phyloP scores from a whole-genome alignment of 1,139 yeast species.

The Suhomyces anneliseae region DNA sequence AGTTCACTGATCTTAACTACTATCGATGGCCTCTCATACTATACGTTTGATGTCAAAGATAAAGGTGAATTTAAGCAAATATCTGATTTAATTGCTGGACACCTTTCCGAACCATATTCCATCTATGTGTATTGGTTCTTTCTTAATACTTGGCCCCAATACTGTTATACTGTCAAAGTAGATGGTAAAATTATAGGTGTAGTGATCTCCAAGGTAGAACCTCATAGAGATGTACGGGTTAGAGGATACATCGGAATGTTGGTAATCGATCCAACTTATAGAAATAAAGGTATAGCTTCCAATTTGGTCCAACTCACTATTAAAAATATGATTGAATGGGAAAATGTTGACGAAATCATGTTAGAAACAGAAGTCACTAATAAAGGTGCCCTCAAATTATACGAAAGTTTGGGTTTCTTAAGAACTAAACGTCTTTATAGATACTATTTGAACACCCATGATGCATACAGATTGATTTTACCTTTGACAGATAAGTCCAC shows the following conservation, averaged over 20 bases:
- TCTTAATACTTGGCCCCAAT: slow-evolving; percentile 48
- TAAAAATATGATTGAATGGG: slow-evolving; percentile 58
- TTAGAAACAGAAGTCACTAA: slow-evolving; percentile 90
- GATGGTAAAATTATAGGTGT: slow-evolving; percentile 56
- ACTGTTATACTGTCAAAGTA: slow-evolving; percentile 39
- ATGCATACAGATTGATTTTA: slow-evolving; percentile 70
- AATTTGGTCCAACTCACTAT: slow-evolving; percentile 63
- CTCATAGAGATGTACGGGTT: slow-evolving; percentile 66
- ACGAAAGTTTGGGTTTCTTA: slow-evolving; percentile 85
- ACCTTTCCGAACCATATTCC: slow-evolving; percentile 49
- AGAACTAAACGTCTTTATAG: slow-evolving; percentile 78
- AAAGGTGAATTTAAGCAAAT: slow-evolving; percentile 34
- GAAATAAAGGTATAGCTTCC: slow-evolving; percentile 84
- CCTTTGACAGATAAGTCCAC: slow-evolving; percentile 34
- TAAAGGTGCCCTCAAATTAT: slow-evolving; percentile 69
- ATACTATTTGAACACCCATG: slow-evolving; percentile 88
- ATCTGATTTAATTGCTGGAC: slow-evolving; percentile 32
- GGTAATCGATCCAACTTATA: slow-evolving; percentile 68
- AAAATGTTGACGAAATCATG: slow-evolving; percentile 80
- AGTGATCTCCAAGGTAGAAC: slow-evolving; percentile 80
- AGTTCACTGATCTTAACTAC: slow-evolving; percentile 5
- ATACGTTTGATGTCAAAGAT: slow-evolving; percentile 19
- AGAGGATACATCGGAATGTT: slow-evolving; percentile 97
- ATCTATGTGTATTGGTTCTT: slow-evolving; percentile 52
- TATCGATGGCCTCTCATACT: slow-evolving; percentile 18